A percentile compares a stretch with the other conserved stretches of the same genome.
Evolutionary conservation across 2,329 filamentous ascomycete genomes (phyloP).

Genomic region (Lasiodiplodia gonubiensis): DNA sequence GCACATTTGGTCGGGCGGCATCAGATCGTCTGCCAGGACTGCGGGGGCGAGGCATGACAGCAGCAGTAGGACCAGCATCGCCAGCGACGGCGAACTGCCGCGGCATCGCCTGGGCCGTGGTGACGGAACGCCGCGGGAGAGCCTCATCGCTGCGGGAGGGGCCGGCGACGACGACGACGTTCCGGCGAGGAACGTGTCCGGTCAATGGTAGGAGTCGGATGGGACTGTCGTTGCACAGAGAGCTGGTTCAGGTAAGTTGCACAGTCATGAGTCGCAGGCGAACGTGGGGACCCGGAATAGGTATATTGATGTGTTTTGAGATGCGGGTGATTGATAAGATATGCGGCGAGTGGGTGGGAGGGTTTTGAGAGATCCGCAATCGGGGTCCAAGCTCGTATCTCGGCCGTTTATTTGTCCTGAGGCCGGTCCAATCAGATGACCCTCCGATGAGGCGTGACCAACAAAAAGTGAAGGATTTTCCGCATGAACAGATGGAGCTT

Average conservation of each 20-base stretch:
- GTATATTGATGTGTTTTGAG: background rate
- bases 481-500: background rate
- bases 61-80: background rate
- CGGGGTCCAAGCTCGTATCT: background rate
- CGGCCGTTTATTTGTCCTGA: conserved; percentile 5
- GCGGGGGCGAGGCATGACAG: background rate
- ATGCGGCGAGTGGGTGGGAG: background rate
- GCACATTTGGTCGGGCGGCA: conserved; percentile 16
- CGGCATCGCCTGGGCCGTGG: background rate
- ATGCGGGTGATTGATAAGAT: conserved; percentile 24
- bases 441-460: background rate
- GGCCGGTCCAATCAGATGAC: conserved; percentile 7
- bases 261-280: conserved; percentile 8
- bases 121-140: background rate
- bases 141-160: background rate
- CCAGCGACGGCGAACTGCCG: background rate
- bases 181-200: background rate
- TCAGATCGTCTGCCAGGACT: background rate
- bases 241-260: background rate
- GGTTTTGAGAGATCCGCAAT: conserved; percentile 12
- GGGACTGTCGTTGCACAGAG: background rate
- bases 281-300: background rate
- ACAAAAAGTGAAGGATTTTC: background rate
- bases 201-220: background rate
- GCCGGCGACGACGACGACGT: background rate